Conservation (phyloP, 257 asterid genomes). For the Anisodus tanguticus region DNA sequence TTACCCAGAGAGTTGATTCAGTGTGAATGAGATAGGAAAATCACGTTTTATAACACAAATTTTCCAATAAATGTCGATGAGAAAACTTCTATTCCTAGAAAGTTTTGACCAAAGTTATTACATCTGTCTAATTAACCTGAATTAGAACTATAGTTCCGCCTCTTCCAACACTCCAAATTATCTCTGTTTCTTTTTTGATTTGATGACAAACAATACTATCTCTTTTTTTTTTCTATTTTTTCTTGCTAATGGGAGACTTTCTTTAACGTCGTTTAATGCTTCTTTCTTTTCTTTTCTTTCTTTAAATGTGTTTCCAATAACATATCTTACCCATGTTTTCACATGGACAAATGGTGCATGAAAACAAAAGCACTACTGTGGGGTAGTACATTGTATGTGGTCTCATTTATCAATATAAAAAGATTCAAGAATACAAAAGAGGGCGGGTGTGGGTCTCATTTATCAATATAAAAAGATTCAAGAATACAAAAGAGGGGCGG, state of each 20-base stretch:
- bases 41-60: too few relatives aligned
- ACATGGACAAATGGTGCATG: conserved; percentile 35
- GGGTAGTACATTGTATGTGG: conserved; percentile 53
- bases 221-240: background rate
- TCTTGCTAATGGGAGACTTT: background rate
- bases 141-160: background rate
- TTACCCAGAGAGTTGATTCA: too few relatives aligned
- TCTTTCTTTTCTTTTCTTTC: background rate
- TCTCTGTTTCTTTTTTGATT: background rate
- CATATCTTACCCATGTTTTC: conserved; percentile 31
- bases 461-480: background rate
- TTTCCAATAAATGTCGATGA: too few relatives aligned
- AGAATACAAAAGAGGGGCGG: background rate
- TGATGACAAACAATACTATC: background rate
- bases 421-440: background rate
- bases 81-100: too few relatives aligned
- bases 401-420: conserved; percentile 5
- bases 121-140: too few relatives aligned
- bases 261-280: background rate
- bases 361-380: conserved; percentile 44
- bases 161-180: background rate
- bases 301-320: background rate
- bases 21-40: too few relatives aligned
- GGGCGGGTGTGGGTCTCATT: conserved; percentile 6
- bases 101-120: too few relatives aligned